These are phyloP conservation scores for Solanum aculeatissimum DNA, from an alignment of 305 asterid genomes.

Conservation along the genomic window DNA sequence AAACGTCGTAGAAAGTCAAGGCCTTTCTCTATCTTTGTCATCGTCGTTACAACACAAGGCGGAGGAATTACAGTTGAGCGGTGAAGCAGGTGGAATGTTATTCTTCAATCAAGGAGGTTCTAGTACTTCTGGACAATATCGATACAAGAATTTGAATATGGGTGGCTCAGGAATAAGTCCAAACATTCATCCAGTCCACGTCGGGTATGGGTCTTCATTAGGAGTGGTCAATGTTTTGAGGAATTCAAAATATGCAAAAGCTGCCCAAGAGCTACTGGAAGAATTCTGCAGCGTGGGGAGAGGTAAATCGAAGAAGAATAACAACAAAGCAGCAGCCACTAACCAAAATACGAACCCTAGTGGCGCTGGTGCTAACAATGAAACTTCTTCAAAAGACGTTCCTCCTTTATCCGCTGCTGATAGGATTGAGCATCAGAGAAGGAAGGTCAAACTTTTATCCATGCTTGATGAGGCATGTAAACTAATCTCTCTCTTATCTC, in stretches of 20 bases:
- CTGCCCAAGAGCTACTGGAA: constrained; percentile 77
- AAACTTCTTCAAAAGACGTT: constrained; percentile 33
- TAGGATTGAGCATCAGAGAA: constrained; percentile 78
- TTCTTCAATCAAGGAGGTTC: constrained; percentile 53
- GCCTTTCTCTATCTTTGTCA: constrained; percentile 67
- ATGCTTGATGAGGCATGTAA: constrained; percentile 91
- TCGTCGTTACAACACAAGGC: constrained; percentile 71
- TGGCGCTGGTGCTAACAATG: background rate
- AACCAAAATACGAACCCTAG: constrained; percentile 33
- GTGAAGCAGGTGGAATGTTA: constrained; percentile 44
- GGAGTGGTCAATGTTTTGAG: constrained; percentile 52
- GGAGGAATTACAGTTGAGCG: constrained; percentile 56
- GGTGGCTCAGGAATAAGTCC: constrained; percentile 14
- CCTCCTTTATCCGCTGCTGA: constrained; percentile 72
- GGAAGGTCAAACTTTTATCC: constrained; percentile 79
- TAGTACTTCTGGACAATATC: constrained; percentile 21
- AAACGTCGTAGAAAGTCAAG: constrained; percentile 50
- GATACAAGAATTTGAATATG: constrained; percentile 25
- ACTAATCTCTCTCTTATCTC: constrained; percentile 2
- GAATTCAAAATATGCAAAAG: constrained; percentile 67
- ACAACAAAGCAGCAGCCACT: constrained; percentile 1
- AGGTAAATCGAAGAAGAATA: constrained; percentile 50
- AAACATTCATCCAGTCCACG: constrained; percentile 19
- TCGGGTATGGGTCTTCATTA: constrained; percentile 38
- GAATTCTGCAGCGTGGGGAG: constrained; percentile 92